Evolutionary conservation across 2,329 filamentous ascomycete species (phyloP).

Genomic region (Colletotrichum sp.): DNA sequence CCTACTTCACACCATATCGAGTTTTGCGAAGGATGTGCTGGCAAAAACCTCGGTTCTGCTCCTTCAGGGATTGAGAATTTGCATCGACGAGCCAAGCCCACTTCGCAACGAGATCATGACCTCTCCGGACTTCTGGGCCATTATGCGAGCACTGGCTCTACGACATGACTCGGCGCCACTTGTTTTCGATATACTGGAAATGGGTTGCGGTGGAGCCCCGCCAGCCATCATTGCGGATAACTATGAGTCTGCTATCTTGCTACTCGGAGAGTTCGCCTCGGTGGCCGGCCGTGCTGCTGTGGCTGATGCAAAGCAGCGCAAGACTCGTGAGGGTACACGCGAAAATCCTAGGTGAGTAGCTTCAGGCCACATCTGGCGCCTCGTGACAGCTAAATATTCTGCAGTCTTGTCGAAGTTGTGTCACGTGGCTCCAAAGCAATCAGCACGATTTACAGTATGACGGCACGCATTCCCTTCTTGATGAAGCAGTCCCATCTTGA

Average conservation of each 20-base stretch:
- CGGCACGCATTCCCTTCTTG: slow-evolving; percentile 79
- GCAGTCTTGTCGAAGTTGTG: slow-evolving; percentile 64
- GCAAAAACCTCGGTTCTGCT: slow-evolving; percentile 78
- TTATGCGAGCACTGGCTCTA: slow-evolving; percentile 76
- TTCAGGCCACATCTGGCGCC: slow-evolving; percentile 30
- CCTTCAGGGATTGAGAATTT: slow-evolving; percentile 79
- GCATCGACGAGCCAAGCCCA: slow-evolving; percentile 77
- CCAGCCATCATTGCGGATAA: slow-evolving; percentile 93
- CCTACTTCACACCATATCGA: slow-evolving; percentile 88
- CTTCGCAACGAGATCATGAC: slow-evolving; percentile 92
- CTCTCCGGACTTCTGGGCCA: slow-evolving; percentile 96
- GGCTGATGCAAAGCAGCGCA: slow-evolving; percentile 54
- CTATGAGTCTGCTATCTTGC: slow-evolving; percentile 83
- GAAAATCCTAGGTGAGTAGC: slow-evolving; percentile 59
- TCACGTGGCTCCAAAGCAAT: slow-evolving; percentile 82
- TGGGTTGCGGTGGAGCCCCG: slow-evolving; percentile 74
- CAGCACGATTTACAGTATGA: slow-evolving; percentile 81
- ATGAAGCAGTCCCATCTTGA: slow-evolving; percentile 95
- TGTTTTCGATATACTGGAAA: slow-evolving; percentile 88
- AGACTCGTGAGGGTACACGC: slow-evolving; percentile 49
- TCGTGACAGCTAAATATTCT: slow-evolving; percentile 36
- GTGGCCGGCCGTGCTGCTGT: slow-evolving; percentile 76
- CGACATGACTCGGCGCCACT: slow-evolving; percentile 73
- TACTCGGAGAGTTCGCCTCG: slow-evolving; percentile 90
- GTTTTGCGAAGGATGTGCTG: slow-evolving; percentile 79